Evolutionary conservation across 2,329 filamentous ascomycete genomes (phyloP).

Genomic region (Mycosphaerella sp.): DNA sequence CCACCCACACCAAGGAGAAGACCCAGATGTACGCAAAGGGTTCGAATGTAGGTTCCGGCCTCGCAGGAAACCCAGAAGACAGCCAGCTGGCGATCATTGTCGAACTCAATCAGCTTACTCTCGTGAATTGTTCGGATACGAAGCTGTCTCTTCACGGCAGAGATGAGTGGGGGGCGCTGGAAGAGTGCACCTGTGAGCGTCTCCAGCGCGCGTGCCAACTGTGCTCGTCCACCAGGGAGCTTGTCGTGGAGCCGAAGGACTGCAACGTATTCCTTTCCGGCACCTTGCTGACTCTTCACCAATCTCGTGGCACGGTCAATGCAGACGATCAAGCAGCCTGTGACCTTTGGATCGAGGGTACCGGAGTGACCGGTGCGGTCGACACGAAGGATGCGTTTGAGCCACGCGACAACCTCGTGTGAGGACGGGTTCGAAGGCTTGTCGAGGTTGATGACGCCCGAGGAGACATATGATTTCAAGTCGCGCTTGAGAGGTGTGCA

Average conservation of each 20-base stretch:
- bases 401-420: conserved; percentile 98
- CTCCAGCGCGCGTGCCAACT: conserved; percentile 90
- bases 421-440: conserved; percentile 96
- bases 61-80: conserved; percentile 99
- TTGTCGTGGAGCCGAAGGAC: conserved; percentile 95
- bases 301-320: conserved; percentile 95
- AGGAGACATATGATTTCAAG: conserved; percentile 93
- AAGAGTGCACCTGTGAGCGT: conserved; percentile 94
- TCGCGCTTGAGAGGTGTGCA: conserved; percentile 88
- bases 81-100: conserved; percentile 94
- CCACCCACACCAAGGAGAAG: conserved; percentile 73
- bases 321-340: conserved; percentile 88
- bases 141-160: conserved; percentile 96
- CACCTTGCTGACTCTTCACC: conserved; percentile 97
- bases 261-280: conserved; percentile 97
- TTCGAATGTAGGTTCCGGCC: conserved; percentile 97
- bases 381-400: conserved; percentile 90
- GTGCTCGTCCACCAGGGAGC: conserved; percentile 83
- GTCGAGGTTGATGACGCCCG: conserved; percentile 96
- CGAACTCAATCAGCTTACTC: conserved; percentile 90
- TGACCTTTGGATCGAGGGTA: conserved; percentile 97
- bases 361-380: conserved; percentile 99
- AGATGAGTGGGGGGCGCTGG: conserved; percentile 94
- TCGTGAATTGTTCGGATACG: conserved; percentile 98
- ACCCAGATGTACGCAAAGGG: conserved; percentile 89